phyloP scores from a whole-genome alignment of 2,329 filamentous ascomycete genomes.

The Huntiella omanensis region DNA sequence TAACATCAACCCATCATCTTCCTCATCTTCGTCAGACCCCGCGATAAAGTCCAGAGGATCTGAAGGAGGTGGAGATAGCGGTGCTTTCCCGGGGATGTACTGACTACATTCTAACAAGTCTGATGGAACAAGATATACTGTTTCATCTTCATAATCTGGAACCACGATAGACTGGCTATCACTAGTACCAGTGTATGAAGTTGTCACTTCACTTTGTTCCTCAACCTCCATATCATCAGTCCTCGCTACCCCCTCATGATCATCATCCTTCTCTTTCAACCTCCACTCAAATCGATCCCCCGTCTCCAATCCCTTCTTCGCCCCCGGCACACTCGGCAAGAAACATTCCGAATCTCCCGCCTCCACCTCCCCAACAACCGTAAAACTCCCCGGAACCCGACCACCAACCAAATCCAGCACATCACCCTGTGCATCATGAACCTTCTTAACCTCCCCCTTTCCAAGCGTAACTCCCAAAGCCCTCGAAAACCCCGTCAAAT shows the following conservation, averaged over 20 bases:
- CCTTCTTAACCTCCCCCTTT: neutral
- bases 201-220: neutral
- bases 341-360: neutral
- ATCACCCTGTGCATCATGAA: slow-evolving; percentile 6
- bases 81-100: neutral
- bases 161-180: neutral
- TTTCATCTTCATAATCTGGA: slow-evolving; percentile 2
- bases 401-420: slow-evolving; percentile 5
- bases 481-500: neutral
- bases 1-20: neutral
- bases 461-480: neutral
- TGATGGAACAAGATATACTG: neutral
- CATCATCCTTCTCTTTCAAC: neutral
- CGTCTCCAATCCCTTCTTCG: neutral
- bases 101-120: neutral
- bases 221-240: neutral
- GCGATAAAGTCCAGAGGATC: neutral
- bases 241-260: neutral
- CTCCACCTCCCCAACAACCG: slow-evolving; percentile 1
- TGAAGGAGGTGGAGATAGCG: neutral
- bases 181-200: neutral
- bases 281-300: slow-evolving; percentile 7
- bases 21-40: neutral
- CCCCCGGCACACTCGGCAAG: slow-evolving; percentile 3
- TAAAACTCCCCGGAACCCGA: slow-evolving; percentile 5